Evolutionary conservation across 345 rosid genomes (phyloP), one percentile per base, ranked within the genome.

Genomic region (Clarkia xantiana): DNA sequence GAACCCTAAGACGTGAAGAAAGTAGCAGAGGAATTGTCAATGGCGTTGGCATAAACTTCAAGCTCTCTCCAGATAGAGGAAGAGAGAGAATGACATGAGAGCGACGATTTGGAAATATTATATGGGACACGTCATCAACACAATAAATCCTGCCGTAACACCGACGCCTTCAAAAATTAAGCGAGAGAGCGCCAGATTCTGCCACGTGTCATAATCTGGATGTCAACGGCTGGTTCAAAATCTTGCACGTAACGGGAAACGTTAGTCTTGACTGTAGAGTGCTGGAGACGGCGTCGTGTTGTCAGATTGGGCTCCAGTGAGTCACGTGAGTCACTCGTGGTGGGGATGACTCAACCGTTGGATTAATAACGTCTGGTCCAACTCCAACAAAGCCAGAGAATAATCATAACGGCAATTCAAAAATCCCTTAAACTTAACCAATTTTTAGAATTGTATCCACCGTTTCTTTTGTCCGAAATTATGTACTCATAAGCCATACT

Each of bases 131-230:
- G 72, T 65, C 71, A 64, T 57, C 52, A 8, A 34, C 45, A n/a
- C 58, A 43, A 52, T 42, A 61, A 66, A 51, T 60, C 64, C 64
- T 65, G 80, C 76, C 90, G 86, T 75, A 66, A 68, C 72, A 68
- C 71, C 51, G 59, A 77, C 79, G 76, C 67, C 66, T 47, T 34
- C 51, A 55, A 29, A 47, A 12, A 58, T 18, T 40, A 22, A 51
- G 23, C 41, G 29, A 4, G 44, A 2, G 12, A 2, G 1, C 65
- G 59, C 17, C 58, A 47, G 40, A 18, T 14, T 17, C 9, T 0
- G 1, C 13, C 70, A 67, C 79, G 60, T 71, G 81, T 68, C n/a
- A n/a, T n/a, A n/a, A n/a, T n/a, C n/a, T n/a, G n/a, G n/a, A n/a
- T 60, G 18, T 59, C 1, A 0, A 12, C 18, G 68, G 61, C 42